Base-by-base conservation (phyloP, 176 grass and related monocot genomes). In the Triticum dicoccoides region DNA sequence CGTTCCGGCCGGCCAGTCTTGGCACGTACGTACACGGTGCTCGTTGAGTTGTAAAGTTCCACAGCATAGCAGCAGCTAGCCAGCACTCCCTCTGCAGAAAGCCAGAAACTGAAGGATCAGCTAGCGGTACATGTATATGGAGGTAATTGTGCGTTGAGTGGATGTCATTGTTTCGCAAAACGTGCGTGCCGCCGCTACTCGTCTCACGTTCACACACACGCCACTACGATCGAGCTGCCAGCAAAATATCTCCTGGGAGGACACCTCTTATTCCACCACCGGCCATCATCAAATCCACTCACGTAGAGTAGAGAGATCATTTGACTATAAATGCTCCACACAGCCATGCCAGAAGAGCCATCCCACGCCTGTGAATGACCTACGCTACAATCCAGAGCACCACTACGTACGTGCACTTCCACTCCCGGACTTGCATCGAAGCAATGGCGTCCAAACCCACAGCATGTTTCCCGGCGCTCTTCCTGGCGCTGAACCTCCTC, bases 31-130 rank as follows among this genome's bases (percentile, higher is more conserved):
- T 47, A 65, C 27, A 34, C 6, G 54, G 86, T 71, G 80, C 73
- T 33, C n/a, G 33, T 82, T 61, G 80, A 21, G 80, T 20, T 88
- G 86, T 83, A 83, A 83, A 88, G 80, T 5, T 69, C 61, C 39
- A 17, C 42, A 12, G 1, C 35, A 2, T 3, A 32, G 38, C 8
- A 32, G 38, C 8, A 23, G 20, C 54, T 8, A 58, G 54, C 54
- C 54, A 58, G 18, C 32, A 18, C 14, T 56, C 63, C 21, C 6
- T 49, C 67, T 20, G 54, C 65, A 13, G 5, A 79, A 42, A n/a
- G 65, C 23, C 14, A 37, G 27, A 27, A 27, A 27, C 27, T 27
- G 27, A 27, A 75, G 18, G 27, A 69, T 78, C 56, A 41, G 38
- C 38, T 39, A 41, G 5, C 27, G 29, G 39, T 61, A 8, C 11